Base-by-base conservation (phyloP, 768 basidiomycete genomes). In the Suillus subluteus region DNA sequence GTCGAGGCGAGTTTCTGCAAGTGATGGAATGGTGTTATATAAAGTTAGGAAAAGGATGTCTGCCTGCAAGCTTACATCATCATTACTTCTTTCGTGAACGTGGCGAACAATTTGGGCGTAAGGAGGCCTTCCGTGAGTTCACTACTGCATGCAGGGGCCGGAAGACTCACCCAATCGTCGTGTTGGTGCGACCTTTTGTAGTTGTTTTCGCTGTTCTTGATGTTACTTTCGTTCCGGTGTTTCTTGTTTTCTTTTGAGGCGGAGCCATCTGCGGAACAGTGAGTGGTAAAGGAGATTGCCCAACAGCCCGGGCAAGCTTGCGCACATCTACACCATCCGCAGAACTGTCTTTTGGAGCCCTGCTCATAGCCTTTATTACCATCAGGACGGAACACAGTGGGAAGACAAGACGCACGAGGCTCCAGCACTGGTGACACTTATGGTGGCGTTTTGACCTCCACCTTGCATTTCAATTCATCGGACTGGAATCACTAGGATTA, bases 201-300 rank as follows among this genome's bases (percentile, higher is more conserved):
- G 68, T 67, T 32, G 62, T 67, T 35, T 67, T 65, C 38, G 62
- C 61, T 35, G 62, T 58, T 59, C 72, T 62, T 40, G 64, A 41
- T 48, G 35, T 15, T 62, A 43, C 64, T 46, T 65, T 80, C 75
- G 52, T 71, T 6, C 62, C 54, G 3, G 72, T 75, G 1, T 76
- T 73, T 74, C 73, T 86, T 6, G 80, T 61, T 71, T 82, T 86
- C 74, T 85, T 86, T 23, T 78, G 67, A 35, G 79, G 73, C 12
- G 81, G 75, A 38, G 76, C 68, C 46, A 30, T 44, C 63, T 75
- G 32, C 16, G 48, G 61, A 56, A 37, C 35, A 65, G 30, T 59
- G 44, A 38, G 54, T 68, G 43, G 37, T 21, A 62, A 44, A 66
- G 66, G 64, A 62, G 54, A 44, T 15, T 35, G 16, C 18, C 26